These are phyloP conservation scores for Penicillium flavigenum DNA, from an alignment of 495 filamentous ascomycete species.

Conservation along the genomic window DNA sequence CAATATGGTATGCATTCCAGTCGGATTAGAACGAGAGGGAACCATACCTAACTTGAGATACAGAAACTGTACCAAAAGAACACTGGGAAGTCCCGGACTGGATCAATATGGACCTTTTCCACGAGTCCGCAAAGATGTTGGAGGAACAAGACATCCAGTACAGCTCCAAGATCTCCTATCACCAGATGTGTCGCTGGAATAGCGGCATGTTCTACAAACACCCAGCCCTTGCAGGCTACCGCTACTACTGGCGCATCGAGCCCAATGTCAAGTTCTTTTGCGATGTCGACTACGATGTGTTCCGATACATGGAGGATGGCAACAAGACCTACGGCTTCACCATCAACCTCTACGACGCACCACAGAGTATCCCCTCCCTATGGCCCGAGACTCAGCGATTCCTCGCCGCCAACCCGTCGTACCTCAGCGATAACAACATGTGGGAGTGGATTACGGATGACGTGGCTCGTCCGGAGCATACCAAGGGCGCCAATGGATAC, in stretches of 20 bases:
- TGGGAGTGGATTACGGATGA: slow-evolving; percentile 83
- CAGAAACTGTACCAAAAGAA: slow-evolving; percentile 84
- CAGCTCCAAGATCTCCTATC: slow-evolving; percentile 82
- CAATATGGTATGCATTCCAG: slow-evolving; percentile 63
- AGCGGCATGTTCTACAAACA: slow-evolving; percentile 97
- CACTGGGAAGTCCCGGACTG: slow-evolving; percentile 92
- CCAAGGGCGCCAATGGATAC: slow-evolving; percentile 79
- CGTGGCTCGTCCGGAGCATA: slow-evolving; percentile 73
- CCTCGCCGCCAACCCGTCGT: slow-evolving; percentile 77
- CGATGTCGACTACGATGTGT: slow-evolving; percentile 97
- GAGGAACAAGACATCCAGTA: slow-evolving; percentile 87
- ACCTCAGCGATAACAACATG: slow-evolving; percentile 80
- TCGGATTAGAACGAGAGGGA: not conserved
- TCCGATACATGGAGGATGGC: slow-evolving; percentile 95
- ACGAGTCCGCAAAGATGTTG: slow-evolving; percentile 80
- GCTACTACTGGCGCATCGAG: slow-evolving; percentile 99
- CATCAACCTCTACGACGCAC: slow-evolving; percentile 93
- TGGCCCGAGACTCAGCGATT: slow-evolving; percentile 96
- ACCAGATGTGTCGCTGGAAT: slow-evolving; percentile 99
- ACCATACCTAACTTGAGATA: slow-evolving; percentile 18
- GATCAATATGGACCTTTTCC: slow-evolving; percentile 85
- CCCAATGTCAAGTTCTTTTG: slow-evolving; percentile 99
- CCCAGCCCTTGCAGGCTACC: slow-evolving; percentile 74
- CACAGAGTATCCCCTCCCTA: slow-evolving; percentile 78
- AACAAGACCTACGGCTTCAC: slow-evolving; percentile 99